Evolutionary conservation across 106 monocot genomes (phyloP).

Genomic region (Dioscorea zingiberensis): DNA sequence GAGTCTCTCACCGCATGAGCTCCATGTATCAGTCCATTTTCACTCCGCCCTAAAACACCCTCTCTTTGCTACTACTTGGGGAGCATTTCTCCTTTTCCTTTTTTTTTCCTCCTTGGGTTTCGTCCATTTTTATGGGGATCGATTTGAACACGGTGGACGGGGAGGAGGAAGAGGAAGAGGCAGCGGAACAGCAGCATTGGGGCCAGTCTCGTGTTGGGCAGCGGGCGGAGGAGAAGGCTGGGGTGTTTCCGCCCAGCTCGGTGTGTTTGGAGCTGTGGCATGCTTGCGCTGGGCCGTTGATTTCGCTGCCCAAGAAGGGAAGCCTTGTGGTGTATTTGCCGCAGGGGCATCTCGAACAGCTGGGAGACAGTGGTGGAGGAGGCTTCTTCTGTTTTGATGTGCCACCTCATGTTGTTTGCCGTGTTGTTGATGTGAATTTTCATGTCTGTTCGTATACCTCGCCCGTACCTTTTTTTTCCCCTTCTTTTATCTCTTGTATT

Average conservation of each 20-base stretch:
- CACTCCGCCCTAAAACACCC: too few species aligned
- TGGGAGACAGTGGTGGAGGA: slow-evolving; percentile 12
- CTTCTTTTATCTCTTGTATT: not conserved
- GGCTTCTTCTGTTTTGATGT: slow-evolving; percentile 17
- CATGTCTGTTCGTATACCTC: slow-evolving; percentile 43
- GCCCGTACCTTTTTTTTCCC: not conserved
- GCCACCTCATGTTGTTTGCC: slow-evolving; percentile 81
- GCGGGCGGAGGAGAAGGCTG: not conserved
- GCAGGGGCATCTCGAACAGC: slow-evolving; percentile 81
- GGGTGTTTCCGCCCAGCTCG: not conserved
- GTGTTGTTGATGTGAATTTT: slow-evolving; percentile 72
- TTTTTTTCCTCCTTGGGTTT: too few species aligned
- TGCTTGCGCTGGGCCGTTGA: slow-evolving; percentile 82
- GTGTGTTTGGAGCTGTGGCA: slow-evolving; percentile 94
- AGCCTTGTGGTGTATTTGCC: slow-evolving; percentile 85
- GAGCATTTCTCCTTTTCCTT: too few species aligned
- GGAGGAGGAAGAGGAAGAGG: slow-evolving; percentile 31
- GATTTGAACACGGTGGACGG: slow-evolving; percentile 87
- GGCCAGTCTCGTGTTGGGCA: too few species aligned
- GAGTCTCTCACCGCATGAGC: too few species aligned
- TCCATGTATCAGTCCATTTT: too few species aligned
- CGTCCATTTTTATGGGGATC: slow-evolving; percentile 44
- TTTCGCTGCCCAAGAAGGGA: slow-evolving; percentile 72
- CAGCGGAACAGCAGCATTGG: not conserved
- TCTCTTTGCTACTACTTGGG: too few species aligned